Conservation (phyloP, 192 early-diverging fungal species). For the Pilaira anomala region DNA sequence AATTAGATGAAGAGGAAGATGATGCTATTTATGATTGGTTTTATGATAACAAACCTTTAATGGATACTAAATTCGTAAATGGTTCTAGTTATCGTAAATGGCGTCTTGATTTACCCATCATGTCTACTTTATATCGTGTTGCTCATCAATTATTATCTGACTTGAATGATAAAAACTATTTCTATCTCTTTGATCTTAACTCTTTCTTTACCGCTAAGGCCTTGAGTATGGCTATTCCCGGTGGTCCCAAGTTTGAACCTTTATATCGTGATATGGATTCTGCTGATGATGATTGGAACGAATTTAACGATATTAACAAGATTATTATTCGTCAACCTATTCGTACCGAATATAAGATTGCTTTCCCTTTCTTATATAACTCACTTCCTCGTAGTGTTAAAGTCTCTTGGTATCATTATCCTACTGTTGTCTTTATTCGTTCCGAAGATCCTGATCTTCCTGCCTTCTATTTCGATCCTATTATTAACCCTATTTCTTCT, state of each 20-base stretch:
- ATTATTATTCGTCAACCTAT: constrained; percentile 99
- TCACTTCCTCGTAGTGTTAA: constrained; percentile 91
- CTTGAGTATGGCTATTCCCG: constrained; percentile 96
- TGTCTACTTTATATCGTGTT: constrained; percentile 92
- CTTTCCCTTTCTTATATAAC: constrained; percentile 98
- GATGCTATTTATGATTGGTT: constrained; percentile 90
- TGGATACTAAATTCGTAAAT: constrained; percentile 73
- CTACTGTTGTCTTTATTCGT: constrained; percentile 83
- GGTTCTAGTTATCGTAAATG: constrained; percentile 88
- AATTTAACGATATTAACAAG: constrained; percentile 99
- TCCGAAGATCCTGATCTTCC: constrained; percentile 94
- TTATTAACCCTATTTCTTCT: constrained; percentile 96
- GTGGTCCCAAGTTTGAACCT: constrained; percentile 97
- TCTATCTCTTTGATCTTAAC: constrained; percentile 94
- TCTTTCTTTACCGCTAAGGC: constrained; percentile 97
- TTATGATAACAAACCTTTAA: constrained; percentile 92
- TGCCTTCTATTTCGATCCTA: constrained; percentile 96
- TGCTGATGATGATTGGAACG: constrained; percentile 99
- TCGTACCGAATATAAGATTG: constrained; percentile 98
- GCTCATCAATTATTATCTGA: constrained; percentile 93
- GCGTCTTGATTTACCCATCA: constrained; percentile 88
- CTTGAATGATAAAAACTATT: constrained; percentile 93
- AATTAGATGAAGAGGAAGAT: constrained; percentile 95
- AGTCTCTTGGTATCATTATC: constrained; percentile 90
- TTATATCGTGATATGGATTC: constrained; percentile 94